Conservation (phyloP, 495 filamentous ascomycete genomes). For the Hyaloscypha hepaticicola region DNA sequence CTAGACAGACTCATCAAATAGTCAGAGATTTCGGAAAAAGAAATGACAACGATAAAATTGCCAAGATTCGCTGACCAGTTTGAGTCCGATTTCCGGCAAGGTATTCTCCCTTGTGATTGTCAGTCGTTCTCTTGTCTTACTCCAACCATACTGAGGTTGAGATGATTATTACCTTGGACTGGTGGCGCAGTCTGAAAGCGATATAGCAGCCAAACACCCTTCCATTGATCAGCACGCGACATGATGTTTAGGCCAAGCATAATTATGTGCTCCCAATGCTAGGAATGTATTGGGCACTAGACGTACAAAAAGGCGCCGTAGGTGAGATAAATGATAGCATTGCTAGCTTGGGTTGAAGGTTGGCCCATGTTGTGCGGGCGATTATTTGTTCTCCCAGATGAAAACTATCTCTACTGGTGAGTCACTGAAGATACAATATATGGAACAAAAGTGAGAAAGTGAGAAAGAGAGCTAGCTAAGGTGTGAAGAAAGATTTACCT, state of each 20-base stretch:
- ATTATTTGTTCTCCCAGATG: neutral
- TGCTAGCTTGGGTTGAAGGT: slow-evolving; percentile 66
- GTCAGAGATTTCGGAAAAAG: neutral
- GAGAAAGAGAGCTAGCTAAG: too few species aligned
- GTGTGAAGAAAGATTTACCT: too few species aligned
- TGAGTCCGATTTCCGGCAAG: slow-evolving; percentile 71
- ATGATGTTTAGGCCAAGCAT: neutral
- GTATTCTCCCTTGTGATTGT: slow-evolving; percentile 48
- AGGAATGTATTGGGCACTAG: neutral
- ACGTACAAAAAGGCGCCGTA: slow-evolving; percentile 70
- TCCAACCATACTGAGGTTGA: neutral
- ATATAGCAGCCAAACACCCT: slow-evolving; percentile 63
- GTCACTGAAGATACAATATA: too few species aligned
- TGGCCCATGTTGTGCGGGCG: slow-evolving; percentile 55
- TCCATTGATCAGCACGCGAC: neutral
- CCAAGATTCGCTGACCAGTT: slow-evolving; percentile 56
- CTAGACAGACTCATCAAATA: neutral
- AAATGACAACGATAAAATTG: neutral
- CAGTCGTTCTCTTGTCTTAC: neutral
- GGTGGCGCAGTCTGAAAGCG: slow-evolving; percentile 66
- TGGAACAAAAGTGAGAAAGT: too few species aligned
- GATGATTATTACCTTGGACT: slow-evolving; percentile 49
- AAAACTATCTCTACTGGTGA: too few species aligned
- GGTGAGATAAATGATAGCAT: slow-evolving; percentile 73
- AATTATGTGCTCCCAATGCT: neutral